Evolutionary conservation across 495 filamentous ascomycete genomes (phyloP), one percentile per base, ranked within the genome.

Genomic region (Lophiotrema nucula): DNA sequence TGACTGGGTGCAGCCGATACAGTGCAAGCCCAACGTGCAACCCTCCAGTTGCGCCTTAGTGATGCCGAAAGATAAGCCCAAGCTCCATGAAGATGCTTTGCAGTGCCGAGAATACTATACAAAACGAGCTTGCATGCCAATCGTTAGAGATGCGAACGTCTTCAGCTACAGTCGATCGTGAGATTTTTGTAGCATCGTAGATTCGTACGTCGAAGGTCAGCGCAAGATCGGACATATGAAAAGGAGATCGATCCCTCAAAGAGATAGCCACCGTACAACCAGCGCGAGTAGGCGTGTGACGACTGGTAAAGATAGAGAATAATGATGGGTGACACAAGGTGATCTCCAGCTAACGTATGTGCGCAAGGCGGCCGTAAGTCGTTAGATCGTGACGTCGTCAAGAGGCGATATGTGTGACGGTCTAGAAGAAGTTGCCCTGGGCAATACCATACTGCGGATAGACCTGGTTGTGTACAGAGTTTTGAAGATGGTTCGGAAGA

Each of bases 401-500:
- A 33, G n/a, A 31, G 39, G 13, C 23, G n/a, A 18, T 39, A 11
- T 23, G 25, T 25, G 19, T 46, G 26, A 24, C 24, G 21, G 28
- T 38, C 48, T 55, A 63, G 60, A 57, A 63, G 25, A 53, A 63
- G 53, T 47, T 48, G 47, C 58, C 53, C 38, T 57, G 60, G 31
- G 51, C 44, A 19, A 51, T 35, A 18, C 47, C 50, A 43, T 50
- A 52, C 39, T 57, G 53, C 38, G 46, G 60, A 48, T 57, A 63
- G 13, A 37, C 26, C 26, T 43, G 51, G 53, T 62, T 50, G 26
- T 67, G 58, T 57, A 67, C 64, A 63, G 64, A 55, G 39, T 67
- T 62, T 42, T 67, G 64, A 22, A 67, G 55, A 42, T 67, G 64
- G 47, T 39, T 62, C 18, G 64, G 64, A 24, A 67, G 54, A 13